A percentile compares a stretch with the other conserved stretches of the same genome.
phyloP scores from a whole-genome alignment of 1,284 basidiomycete genomes.

The Phlebopus sp. region DNA sequence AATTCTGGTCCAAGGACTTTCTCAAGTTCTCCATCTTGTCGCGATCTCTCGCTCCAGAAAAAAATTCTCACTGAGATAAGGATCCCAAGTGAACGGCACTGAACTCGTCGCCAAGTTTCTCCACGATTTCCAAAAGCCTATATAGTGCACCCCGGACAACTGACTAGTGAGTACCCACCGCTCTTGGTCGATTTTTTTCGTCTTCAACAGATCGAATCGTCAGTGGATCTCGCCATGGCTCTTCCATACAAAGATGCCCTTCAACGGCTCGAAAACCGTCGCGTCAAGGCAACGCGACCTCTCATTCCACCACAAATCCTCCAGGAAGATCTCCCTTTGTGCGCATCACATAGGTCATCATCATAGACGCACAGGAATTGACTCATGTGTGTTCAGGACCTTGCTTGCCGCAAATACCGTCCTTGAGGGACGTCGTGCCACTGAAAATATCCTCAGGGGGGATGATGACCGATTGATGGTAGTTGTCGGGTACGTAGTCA shows the following conservation, averaged over 20 bases:
- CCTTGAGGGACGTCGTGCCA: slow-evolving; percentile 76
- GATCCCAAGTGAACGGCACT: slow-evolving; percentile 8
- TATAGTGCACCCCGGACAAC: slow-evolving; percentile 11
- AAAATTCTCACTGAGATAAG: slow-evolving; percentile 1
- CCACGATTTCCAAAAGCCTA: slow-evolving; percentile 2
- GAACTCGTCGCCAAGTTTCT: slow-evolving; percentile 5
- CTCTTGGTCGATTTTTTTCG: slow-evolving; percentile 5
- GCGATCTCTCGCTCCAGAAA: slow-evolving; percentile 2
- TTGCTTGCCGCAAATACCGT: slow-evolving; percentile 78
- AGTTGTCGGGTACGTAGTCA: slow-evolving; percentile 61
- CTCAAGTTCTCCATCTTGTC: slow-evolving; percentile 7
- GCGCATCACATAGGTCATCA: slow-evolving; percentile 23
- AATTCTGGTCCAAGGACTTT: slow-evolving; percentile 3
- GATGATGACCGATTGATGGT: slow-evolving; percentile 89
- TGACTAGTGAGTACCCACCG: slow-evolving; percentile 17
- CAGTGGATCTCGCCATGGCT: slow-evolving; percentile 48
- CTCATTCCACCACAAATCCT: slow-evolving; percentile 91
- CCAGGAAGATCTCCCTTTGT: slow-evolving; percentile 84
- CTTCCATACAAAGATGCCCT: slow-evolving; percentile 77
- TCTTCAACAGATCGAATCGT: slow-evolving; percentile 20
- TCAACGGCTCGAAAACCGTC: slow-evolving; percentile 78
- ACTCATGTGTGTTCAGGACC: slow-evolving; percentile 41
- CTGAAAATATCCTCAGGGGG: slow-evolving; percentile 79
- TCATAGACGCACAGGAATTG: slow-evolving; percentile 4
- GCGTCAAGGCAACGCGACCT: slow-evolving; percentile 83